Evolutionary conservation across 176 grass and related monocot genomes (phyloP), one percentile per base, ranked within the genome.

Genomic region (Hyparrhenia diplandra): DNA sequence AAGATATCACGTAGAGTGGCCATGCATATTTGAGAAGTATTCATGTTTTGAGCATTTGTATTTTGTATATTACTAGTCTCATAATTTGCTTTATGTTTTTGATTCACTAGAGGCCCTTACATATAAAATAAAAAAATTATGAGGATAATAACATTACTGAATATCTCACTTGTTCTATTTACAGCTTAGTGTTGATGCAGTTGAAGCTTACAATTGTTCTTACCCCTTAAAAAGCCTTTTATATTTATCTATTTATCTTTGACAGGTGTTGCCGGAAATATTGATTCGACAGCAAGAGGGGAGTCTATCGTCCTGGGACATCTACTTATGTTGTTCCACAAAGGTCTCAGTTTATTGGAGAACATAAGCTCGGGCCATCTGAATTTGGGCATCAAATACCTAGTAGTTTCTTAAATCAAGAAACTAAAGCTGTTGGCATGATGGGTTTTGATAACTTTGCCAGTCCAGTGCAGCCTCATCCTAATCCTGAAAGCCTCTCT

Each of bases 401-500:
- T 54, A 85, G 75, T 54, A 85, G 75, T 47, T 67, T 69, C 46
- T 80, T 83, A 42, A 80, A 85, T 76, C 74, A 71, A 76, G 92
- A 91, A 83, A 82, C 62, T 52, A 79, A 82, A 87, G 27, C 43
- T 49, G 82, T 31, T 62, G 61, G 66, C 64, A 72, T 86, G 49
- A 20, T 65, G 3, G 73, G 76, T 78, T 60, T 77, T 34, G 90
- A 86, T 73, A 84, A 82, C 18, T 63, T 88, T 57, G 47, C 40
- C 54, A 87, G 59, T 86, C 58, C 83, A 59, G 34, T 88, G 52
- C 92, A 88, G 28, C 49, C 84, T 52, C 86, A 89, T 85, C 84
- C 90, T 82, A 92, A 85, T 74, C 93, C 97, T 74, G 97, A 99
- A 90, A 90, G 83, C 49, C 91, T 99, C 51, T 92, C 87, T 61